These are phyloP conservation scores for Larix kaempferi DNA, from an alignment of 75 land plant species.

Conservation along the genomic window DNA sequence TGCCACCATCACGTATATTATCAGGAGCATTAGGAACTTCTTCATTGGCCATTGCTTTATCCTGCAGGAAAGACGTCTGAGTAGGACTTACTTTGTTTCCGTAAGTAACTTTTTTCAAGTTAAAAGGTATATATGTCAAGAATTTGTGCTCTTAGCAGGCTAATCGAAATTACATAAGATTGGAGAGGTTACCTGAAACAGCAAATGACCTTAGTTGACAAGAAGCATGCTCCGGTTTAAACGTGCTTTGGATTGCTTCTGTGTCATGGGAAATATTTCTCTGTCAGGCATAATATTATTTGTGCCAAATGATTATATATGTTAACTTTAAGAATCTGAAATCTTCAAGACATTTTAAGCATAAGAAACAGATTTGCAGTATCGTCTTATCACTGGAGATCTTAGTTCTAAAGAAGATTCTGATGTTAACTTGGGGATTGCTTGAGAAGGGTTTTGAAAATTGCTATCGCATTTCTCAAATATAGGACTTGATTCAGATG, in stretches of 20 bases:
- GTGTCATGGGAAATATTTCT: neutral
- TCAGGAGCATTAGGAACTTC: no score
- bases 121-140: no score
- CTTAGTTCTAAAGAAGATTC: neutral
- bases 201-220: neutral
- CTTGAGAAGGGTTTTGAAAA: neutral
- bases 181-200: neutral
- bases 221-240: neutral
- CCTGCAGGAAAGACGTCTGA: constrained; percentile 41
- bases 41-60: neutral
- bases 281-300: neutral
- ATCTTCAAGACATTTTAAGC: constrained; percentile 1
- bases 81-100: constrained; percentile 17
- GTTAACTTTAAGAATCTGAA: neutral
- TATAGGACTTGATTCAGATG: constrained; percentile 2
- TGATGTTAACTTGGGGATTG: neutral
- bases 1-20: neutral
- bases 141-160: no score
- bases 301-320: neutral
- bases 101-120: neutral
- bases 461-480: constrained; percentile 2
- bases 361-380: neutral
- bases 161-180: no score
- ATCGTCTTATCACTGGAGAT: neutral
- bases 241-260: neutral